Base-by-base conservation (phyloP, 495 filamentous ascomycete species). In the Geoglossum glabrum region DNA sequence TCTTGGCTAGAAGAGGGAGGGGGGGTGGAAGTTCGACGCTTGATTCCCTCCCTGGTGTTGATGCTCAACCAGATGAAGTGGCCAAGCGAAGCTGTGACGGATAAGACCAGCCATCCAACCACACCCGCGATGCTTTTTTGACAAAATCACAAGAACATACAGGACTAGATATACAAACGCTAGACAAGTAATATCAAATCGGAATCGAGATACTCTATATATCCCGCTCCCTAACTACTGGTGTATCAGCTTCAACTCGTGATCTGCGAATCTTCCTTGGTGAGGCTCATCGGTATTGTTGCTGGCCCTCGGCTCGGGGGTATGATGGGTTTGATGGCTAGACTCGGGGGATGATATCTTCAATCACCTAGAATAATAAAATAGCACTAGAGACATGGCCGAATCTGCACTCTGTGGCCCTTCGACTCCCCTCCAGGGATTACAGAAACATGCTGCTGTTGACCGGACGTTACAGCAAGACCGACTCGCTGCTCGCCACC, bases 401-500 rank as follows among this genome's bases (percentile, higher is more conserved):
- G 49, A 52, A 30, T 52, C 49, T 67, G 76, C 76, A 59, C 74
- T 94, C 54, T 97, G 90, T 69, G 87, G 90, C 46, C 88, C 90
- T 26, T 89, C 89, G 11, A 95, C 90, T 69, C 80, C 87, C 60
- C 79, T 92, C 40, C 85, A 92, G 65, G 85, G 78, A 64, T 83
- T 95, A 63, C 79, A 87, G 63, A 84, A 90, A 62, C 89, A 95
- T 70, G 73, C 80, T 4, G 76, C 81, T 11, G 76, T 80, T 50
- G 87, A 97, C 66, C 75, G 85, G 19, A 82, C 84, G 5, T 74
- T 90, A 46, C 89, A 96, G 63, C 90, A 94, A 68, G 90, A 96
- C 64, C 80, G 86, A 52, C 64, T 87, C 28, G 66, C 70, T 33
- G 69, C 72, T 7, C 75, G 73, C 10, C 73, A 76, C 51, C 69